Percentiles rank a stretch among this genome's conserved stretches.
These are phyloP conservation scores for Cryptosporidium ubiquitum DNA, from an alignment of 169 alveolate species.

Conservation along the genomic window DNA sequence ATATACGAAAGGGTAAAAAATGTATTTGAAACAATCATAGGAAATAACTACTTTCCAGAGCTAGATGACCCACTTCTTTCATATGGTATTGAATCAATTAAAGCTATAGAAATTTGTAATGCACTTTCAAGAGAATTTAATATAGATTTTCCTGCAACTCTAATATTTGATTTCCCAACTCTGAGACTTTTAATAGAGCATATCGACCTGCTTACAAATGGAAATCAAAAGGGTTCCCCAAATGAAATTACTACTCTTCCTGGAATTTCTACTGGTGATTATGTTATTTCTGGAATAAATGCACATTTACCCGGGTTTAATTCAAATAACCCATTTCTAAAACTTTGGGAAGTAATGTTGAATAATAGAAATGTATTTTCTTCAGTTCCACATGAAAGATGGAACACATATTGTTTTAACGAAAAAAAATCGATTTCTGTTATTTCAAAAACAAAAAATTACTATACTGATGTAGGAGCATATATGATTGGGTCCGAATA, in stretches of 20 bases:
- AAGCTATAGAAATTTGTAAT: constrained; percentile 86
- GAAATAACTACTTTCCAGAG: constrained; percentile 43
- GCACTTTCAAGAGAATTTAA: constrained; percentile 78
- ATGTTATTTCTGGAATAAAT: constrained; percentile 29
- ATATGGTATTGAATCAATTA: constrained; percentile 84
- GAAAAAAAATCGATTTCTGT: constrained; percentile 15
- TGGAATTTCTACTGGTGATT: neutral
- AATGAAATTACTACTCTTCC: neutral
- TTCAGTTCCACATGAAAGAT: constrained; percentile 66
- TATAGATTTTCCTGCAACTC: constrained; percentile 77
- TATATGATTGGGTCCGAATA: constrained; percentile 49
- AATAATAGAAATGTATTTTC: constrained; percentile 6
- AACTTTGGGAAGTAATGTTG: constrained; percentile 25
- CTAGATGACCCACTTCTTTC: constrained; percentile 79
- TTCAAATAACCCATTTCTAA: constrained; percentile 6
- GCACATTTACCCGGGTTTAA: constrained; percentile 61
- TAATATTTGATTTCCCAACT: constrained; percentile 79
- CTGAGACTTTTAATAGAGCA: constrained; percentile 76
- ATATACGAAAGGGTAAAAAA: constrained; percentile 19
- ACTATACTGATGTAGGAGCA: constrained; percentile 61
- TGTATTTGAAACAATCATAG: constrained; percentile 35
- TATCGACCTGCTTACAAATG: constrained; percentile 36
- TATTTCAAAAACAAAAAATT: constrained; percentile 19
- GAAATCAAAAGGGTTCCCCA: neutral
- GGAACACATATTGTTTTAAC: constrained; percentile 46